Percentiles rank a stretch among this genome's conserved stretches.
Evolutionary conservation across 805 yeast genomes (phyloP).

Genomic region (Citeromyces matritensis): DNA sequence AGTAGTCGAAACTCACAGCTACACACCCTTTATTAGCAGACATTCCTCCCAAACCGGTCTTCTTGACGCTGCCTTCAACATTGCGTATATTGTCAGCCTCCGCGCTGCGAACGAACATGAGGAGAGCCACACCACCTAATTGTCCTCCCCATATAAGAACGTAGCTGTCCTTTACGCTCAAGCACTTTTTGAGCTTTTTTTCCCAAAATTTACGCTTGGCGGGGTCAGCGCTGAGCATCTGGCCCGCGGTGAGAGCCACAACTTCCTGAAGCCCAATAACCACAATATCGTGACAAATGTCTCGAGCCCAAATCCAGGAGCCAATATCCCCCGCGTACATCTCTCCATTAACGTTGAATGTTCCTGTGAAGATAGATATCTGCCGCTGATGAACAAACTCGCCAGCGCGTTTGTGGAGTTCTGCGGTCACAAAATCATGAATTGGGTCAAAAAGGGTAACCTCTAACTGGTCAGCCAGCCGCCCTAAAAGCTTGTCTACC

Average conservation of each 20-base stretch:
- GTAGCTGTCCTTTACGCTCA: conserved; percentile 22
- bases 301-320: conserved; percentile 28
- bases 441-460: conserved; percentile 34
- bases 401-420: conserved; percentile 20
- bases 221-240: conserved; percentile 68
- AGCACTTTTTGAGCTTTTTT: conserved; percentile 29
- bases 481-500: conserved; percentile 31
- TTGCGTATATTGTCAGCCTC: conserved; percentile 37
- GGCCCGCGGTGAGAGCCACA: conserved; percentile 70
- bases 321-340: conserved; percentile 22
- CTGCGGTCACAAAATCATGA: conserved; percentile 31
- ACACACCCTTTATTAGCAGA: conserved; percentile 51
- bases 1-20: conserved; percentile 36
- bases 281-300: conserved; percentile 38
- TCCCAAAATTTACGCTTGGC: conserved; percentile 52
- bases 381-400: conserved; percentile 25
- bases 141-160: conserved; percentile 58
- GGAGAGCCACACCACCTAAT: conserved; percentile 68
- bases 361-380: conserved; percentile 27
- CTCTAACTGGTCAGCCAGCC: conserved; percentile 26
- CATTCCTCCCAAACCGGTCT: conserved; percentile 91
- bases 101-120: conserved; percentile 48
- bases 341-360: conserved; percentile 43
- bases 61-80: conserved; percentile 61
- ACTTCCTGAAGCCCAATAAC: conserved; percentile 85